Evolutionary conservation across 2,329 filamentous ascomycete species (phyloP).

Genomic region (Aspergillus ochraceus): DNA sequence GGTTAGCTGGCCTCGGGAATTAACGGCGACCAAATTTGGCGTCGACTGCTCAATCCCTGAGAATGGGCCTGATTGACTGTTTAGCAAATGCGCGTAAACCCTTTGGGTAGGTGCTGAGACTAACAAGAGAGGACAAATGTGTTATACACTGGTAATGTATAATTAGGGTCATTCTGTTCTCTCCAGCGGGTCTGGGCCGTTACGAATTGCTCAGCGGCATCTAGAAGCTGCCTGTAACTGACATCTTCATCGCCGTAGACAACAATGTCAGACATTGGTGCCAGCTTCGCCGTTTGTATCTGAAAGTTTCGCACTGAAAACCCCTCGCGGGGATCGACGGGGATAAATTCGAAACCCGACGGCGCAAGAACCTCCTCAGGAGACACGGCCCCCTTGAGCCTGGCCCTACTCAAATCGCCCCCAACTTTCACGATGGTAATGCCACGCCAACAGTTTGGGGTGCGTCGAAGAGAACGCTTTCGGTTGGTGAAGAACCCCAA

Average conservation of each 20-base stretch:
- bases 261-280: constrained; percentile 85
- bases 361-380: constrained; percentile 74
- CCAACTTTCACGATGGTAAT: constrained; percentile 88
- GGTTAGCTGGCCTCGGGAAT: constrained; percentile 69
- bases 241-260: constrained; percentile 77
- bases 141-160: constrained; percentile 68
- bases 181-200: constrained; percentile 76
- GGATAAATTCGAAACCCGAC: constrained; percentile 65
- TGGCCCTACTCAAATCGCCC: constrained; percentile 70
- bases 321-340: constrained; percentile 82
- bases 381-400: constrained; percentile 82
- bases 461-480: constrained; percentile 67
- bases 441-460: constrained; percentile 74
- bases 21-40: constrained; percentile 70
- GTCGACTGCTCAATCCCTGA: constrained; percentile 69
- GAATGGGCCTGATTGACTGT: constrained; percentile 59
- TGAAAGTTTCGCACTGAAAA: constrained; percentile 98
- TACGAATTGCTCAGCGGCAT: constrained; percentile 64
- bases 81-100: constrained; percentile 23
- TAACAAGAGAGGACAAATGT: constrained; percentile 73
- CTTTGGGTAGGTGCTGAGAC: constrained; percentile 18
- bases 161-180: constrained; percentile 59
- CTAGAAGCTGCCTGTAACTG: constrained; percentile 63
- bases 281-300: constrained; percentile 87
- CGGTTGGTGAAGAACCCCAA: constrained; percentile 84